A percentile compares a stretch with the other conserved stretches of the same genome.
Conservation (phyloP, 1,139 yeast genomes). For the Torulaspora globosa region DNA sequence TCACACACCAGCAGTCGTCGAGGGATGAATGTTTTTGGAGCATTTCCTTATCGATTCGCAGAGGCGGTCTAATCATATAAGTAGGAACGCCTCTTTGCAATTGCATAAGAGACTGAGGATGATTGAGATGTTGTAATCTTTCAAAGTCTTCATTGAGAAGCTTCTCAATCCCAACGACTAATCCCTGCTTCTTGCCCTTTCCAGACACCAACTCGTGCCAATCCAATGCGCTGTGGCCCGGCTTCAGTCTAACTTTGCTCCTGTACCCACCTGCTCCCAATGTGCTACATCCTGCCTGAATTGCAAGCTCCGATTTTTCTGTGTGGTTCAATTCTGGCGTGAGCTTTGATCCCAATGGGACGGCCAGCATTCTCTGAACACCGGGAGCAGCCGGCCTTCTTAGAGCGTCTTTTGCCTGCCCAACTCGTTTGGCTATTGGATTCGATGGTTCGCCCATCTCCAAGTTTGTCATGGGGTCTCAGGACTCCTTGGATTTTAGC, state of each 20-base stretch:
- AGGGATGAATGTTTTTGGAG: conserved; percentile 53
- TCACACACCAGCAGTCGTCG: conserved; percentile 81
- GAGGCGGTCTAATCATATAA: conserved; percentile 36
- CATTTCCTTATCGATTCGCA: conserved; percentile 57
- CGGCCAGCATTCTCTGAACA: conserved; percentile 1
- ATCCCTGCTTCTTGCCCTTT: conserved; percentile 21
- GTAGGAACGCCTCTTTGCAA: conserved; percentile 24
- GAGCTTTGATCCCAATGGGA: conserved; percentile 3
- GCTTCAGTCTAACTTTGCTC: conserved; percentile 31
- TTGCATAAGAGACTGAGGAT: conserved; percentile 18
- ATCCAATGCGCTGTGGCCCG: conserved; percentile 37
- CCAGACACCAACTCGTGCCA: conserved; percentile 29
- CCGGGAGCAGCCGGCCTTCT: conserved; percentile 2
- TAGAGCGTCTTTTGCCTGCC: neutral
- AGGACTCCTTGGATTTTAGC: neutral
- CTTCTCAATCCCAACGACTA: conserved; percentile 23
- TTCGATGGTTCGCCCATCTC: neutral
- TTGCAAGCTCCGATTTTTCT: conserved; percentile 1
- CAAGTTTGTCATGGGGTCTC: neutral
- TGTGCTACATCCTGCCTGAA: conserved; percentile 21
- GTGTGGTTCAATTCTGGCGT: neutral
- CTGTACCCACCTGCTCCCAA: conserved; percentile 25
- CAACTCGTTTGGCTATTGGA: neutral
- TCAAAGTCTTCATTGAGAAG: conserved; percentile 13
- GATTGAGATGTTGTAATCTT: conserved; percentile 15